Base-by-base conservation (phyloP, 176 grass and related monocot genomes). In the Calamus simplicifolius region DNA sequence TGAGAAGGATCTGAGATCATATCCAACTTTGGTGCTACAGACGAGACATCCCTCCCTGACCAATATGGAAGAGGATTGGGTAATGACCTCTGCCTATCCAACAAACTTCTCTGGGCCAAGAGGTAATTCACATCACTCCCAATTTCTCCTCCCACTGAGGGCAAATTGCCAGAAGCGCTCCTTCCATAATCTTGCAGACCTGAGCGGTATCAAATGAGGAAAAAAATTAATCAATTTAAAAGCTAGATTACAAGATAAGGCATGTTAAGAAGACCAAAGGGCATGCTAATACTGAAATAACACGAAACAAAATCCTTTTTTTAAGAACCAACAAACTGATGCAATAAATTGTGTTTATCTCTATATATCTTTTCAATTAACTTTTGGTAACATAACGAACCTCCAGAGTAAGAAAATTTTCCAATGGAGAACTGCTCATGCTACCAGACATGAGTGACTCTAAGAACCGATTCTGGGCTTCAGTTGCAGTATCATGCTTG, bases 391-490 rank as follows among this genome's bases (percentile, higher is more conserved):
- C 54, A 25, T 52, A 38, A 79, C 67, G 12, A 85, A 90, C 86
- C 91, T 96, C 83, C 77, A 75, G 67, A 64, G 28, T 73, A 64
- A 63, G 80, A 5, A 71, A 67, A 52, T 57, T 69, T 67, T 81
- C 78, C 21, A 48, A 54, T 28, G 74, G 56, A 67, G 68, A 62
- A 77, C 72, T 71, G 18, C 51, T 62, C 29, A 69, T 52, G 66
- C 28, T 89, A 83, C 69, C 83, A 60, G 88, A 84, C 88, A 92
- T 98, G 65, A 98, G 79, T n/a, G 94, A 98, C 63, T 98, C 94
- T 27, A 93, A 57, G 59, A 92, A 98, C 53, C 81, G 94, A 82
- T 83, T 98, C 50, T 98, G 94, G 54, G 79, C 68, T 70, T 92
- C 84, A 77, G 79, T 62, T 53, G 72, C 63, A 81, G 15, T 52